Evolutionary conservation across 352 stramenopile genomes (phyloP).

Genomic region (Pythium chondricola): DNA sequence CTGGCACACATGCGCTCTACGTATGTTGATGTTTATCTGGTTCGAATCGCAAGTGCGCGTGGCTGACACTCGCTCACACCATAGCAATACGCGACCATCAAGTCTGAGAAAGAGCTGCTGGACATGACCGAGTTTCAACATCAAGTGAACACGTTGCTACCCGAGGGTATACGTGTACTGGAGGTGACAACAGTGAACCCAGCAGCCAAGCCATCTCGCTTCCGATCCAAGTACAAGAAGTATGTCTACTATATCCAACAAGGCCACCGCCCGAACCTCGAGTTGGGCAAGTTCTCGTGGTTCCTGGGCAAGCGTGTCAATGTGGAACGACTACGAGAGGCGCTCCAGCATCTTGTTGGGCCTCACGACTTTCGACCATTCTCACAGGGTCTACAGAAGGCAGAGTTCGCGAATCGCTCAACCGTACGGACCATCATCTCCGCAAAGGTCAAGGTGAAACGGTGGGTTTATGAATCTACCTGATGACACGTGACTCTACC

Average conservation of each 20-base stretch:
- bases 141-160: slow-evolving; percentile 42
- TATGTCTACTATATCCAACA: slow-evolving; percentile 90
- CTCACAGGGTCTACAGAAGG: slow-evolving; percentile 66
- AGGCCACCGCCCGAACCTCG: slow-evolving; percentile 57
- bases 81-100: slow-evolving; percentile 84
- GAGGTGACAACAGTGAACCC: slow-evolving; percentile 26
- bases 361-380: slow-evolving; percentile 79
- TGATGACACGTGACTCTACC: background rate
- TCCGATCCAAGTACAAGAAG: slow-evolving; percentile 82
- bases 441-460: slow-evolving; percentile 46
- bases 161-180: slow-evolving; percentile 43
- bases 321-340: slow-evolving; percentile 52
- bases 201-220: slow-evolving; percentile 36
- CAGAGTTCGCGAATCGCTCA: slow-evolving; percentile 46
- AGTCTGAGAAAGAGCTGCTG: slow-evolving; percentile 35
- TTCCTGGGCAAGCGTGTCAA: slow-evolving; percentile 70
- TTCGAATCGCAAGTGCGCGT: too few relatives aligned
- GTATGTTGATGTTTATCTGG: too few relatives aligned
- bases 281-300: slow-evolving; percentile 75
- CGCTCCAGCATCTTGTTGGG: slow-evolving; percentile 52
- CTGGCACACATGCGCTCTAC: slow-evolving; percentile 79
- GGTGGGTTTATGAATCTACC: slow-evolving; percentile 26
- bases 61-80: too few relatives aligned
- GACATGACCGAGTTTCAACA: slow-evolving; percentile 35
- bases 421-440: slow-evolving; percentile 68